Base-by-base conservation (phyloP, 345 rosid genomes). In the Syzygium aromaticum region DNA sequence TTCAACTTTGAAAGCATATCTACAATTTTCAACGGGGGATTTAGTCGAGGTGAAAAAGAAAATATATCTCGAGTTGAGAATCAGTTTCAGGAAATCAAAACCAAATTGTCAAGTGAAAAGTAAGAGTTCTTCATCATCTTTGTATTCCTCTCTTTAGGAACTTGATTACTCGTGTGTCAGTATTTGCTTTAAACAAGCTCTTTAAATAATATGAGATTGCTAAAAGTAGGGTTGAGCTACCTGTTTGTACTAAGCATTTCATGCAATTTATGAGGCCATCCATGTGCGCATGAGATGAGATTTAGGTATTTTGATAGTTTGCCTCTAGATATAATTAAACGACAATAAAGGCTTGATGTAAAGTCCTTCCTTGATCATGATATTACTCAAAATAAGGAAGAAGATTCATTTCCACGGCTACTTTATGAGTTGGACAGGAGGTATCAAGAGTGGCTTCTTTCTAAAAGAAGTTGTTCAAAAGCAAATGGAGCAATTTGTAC, bases 101-200 rank as follows among this genome's bases (percentile, higher is more conserved):
- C 23, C 77, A 61, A 61, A n/a, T 61, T n/a, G 33, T 61, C 1
- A 7, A 61, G 12, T 27, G 73, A 61, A 61, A 61, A 61, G 73
- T 13, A 61, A 61, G 73, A 61, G 73, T n/a, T n/a, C 25, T 28
- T 57, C 9, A n/a, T 0, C 73, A 61, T 61, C 73, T 61, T n/a
- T 33, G n/a, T 13, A 27, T n/a, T 61, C 73, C 73, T 3, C 73
- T 61, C 1, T n/a, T 12, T 3, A 61, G 15, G 4, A n/a, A 27
- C 38, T 61, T n/a, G 73, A 30, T 30, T 15, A 30, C 23, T 64
- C 0, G 3, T 3, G 6, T 3, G 11, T 2, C 0, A 16, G 1
- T 30, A 33, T 28, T 64, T 64, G 6, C 22, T 15, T 30, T 64
- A 28, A 64, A 64, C 5, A 64, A 64, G 3, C 11, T 64, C 16